Base-by-base conservation (phyloP, 352 stramenopile species). In the Blastocystis sp. region DNA sequence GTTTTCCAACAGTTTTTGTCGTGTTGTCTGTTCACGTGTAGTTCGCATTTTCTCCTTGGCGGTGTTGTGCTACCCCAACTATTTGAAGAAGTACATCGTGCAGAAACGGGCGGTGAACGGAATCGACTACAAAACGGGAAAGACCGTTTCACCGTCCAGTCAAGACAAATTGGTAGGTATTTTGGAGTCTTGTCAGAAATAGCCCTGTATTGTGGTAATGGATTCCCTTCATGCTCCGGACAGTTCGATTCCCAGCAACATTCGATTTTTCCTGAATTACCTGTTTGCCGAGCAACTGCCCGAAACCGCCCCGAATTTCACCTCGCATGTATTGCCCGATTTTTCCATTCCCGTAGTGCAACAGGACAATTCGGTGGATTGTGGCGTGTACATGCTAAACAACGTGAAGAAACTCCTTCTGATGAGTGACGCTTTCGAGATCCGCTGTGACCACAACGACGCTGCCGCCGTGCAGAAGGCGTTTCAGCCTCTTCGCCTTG, bases 1-100 rank as follows among this genome's bases (percentile, higher is more conserved):
- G 56, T 84, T 21, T 56, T 69, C 21, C 34, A 10, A 23, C 52
- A 69, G 74, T 84, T 59, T 1, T 2, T 28, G 2, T 69, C 52
- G 10, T 38, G 14, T 34, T 38, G 40, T 7, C 41, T 28, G 10
- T 38, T 84, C 9, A 67, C 3, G 45, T 38, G 9, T 84, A 84
- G 74, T 9, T 59, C 19, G 67, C 74, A 84, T 28, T 69, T 52
- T 17, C n/a, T 84, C 56, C 11, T 52, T 84, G 2, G n/a, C 56
- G 1, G 28, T 56, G 34, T 14, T 84, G 19, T 84, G 74, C 48
- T 59, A 84, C 40, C 56, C 56, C 7, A 48, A 52, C 3, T 64
- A 70, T 45, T 38, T 84, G 5, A 40, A 69, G 9, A 52, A 52
- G 41, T 84, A 84, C 52, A 84, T 84, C 48, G 2, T n/a, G 28